Conservation (phyloP, 495 filamentous ascomycete genomes). For the Aspergillus homomorphus region DNA sequence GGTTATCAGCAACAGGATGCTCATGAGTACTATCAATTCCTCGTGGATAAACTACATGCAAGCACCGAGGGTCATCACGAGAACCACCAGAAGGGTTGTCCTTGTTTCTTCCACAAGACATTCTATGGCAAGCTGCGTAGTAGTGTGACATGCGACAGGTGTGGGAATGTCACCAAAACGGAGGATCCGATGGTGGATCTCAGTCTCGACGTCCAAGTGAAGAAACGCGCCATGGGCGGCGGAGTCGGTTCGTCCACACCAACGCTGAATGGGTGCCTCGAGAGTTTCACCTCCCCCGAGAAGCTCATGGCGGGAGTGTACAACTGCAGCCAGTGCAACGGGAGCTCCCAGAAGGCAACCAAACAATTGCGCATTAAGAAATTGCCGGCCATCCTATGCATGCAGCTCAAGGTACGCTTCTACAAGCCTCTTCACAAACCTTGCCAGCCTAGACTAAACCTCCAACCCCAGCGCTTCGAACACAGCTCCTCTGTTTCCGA, state of each 20-base stretch:
- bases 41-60: conserved; percentile 78
- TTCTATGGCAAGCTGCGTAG: conserved; percentile 87
- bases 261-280: conserved; percentile 71
- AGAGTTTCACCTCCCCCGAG: conserved; percentile 70
- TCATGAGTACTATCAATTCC: conserved; percentile 91
- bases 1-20: conserved; percentile 94
- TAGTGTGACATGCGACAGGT: conserved; percentile 82
- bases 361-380: conserved; percentile 77
- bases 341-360: conserved; percentile 64
- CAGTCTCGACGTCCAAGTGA: conserved; percentile 69
- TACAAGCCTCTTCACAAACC: conserved; percentile 6
- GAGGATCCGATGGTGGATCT: conserved; percentile 85
- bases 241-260: conserved; percentile 39
- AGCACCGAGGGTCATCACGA: conserved; percentile 38
- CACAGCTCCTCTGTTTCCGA: conserved; percentile 62
- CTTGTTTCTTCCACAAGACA: conserved; percentile 83
- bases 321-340: conserved; percentile 72
- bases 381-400: conserved; percentile 80
- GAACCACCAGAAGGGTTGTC: conserved; percentile 61
- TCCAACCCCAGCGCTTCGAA: conserved; percentile 65
- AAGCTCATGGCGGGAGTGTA: conserved; percentile 75
- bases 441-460: conserved; percentile 3
- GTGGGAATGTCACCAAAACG: conserved; percentile 70
- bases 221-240: conserved; percentile 50
- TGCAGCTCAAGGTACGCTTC: conserved; percentile 76